Conservation (phyloP, 2,329 filamentous ascomycete genomes). For the Penicillium hesseltinei region DNA sequence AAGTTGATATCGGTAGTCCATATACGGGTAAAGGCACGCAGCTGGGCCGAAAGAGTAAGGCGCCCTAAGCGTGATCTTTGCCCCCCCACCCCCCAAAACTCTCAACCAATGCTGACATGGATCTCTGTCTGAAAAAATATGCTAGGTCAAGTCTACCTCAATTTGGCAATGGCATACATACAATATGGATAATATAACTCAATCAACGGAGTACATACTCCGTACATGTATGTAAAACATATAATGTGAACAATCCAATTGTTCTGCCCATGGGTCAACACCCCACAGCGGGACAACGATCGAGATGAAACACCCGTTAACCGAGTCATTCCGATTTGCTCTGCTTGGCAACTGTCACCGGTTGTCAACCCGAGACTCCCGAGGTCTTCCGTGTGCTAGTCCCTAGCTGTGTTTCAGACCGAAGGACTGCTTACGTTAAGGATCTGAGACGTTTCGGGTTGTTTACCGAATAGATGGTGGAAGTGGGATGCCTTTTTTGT, state of each 20-base stretch:
- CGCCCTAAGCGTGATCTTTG: background rate
- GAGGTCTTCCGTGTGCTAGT: slow-evolving; percentile 20
- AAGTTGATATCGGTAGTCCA: background rate
- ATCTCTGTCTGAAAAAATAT: background rate
- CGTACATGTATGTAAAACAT: no score
- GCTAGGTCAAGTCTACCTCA: background rate
- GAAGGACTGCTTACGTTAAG: background rate
- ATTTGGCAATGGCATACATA: background rate
- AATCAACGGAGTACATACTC: no score
- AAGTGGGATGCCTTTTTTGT: background rate
- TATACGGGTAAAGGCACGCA: background rate
- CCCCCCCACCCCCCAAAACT: background rate
- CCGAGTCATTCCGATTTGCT: slow-evolving; percentile 29
- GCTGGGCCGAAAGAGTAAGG: background rate
- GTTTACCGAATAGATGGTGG: background rate
- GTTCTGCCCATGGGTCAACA: background rate
- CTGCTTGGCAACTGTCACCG: slow-evolving; percentile 8
- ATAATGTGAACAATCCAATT: background rate
- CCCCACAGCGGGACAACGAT: slow-evolving; percentile 28
- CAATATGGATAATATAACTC: background rate
- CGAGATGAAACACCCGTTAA: slow-evolving; percentile 23
- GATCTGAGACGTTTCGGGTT: background rate
- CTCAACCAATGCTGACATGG: background rate
- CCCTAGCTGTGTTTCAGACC: slow-evolving; percentile 13
- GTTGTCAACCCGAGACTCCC: slow-evolving; percentile 17